These are phyloP conservation scores for Trichoderma arundinaceum DNA, from an alignment of 2,329 filamentous ascomycete genomes.

Conservation along the genomic window DNA sequence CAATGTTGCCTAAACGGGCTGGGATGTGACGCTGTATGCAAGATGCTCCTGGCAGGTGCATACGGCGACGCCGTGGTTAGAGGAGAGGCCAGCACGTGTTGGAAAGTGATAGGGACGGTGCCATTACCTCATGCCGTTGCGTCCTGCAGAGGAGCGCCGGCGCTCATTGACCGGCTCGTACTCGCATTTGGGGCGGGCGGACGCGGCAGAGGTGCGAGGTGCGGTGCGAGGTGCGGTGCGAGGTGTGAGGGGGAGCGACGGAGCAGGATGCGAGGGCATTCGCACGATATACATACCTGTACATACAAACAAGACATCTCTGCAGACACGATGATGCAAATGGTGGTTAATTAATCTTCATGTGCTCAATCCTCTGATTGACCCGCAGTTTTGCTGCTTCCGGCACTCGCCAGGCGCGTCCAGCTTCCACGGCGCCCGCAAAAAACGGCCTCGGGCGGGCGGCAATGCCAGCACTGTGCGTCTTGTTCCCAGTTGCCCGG, in stretches of 20 bases:
- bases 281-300: too few relatives aligned
- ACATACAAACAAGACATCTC: too few relatives aligned
- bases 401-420: conserved; percentile 8
- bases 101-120: conserved; percentile 15
- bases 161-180: conserved; percentile 20
- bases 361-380: too few relatives aligned
- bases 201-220: too few relatives aligned
- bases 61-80: conserved; percentile 29
- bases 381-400: too few relatives aligned
- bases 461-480: conserved; percentile 9
- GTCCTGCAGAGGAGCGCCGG: conserved; percentile 19
- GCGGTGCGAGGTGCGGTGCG: too few relatives aligned
- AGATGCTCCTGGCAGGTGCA: conserved; percentile 31
- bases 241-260: too few relatives aligned
- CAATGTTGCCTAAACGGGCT: conserved; percentile 11
- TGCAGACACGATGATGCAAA: too few relatives aligned
- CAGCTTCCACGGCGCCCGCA: conserved; percentile 4
- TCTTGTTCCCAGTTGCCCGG: conserved; percentile 8
- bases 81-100: conserved; percentile 29
- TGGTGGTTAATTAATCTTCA: too few relatives aligned
- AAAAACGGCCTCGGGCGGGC: conserved; percentile 1
- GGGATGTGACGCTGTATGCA: conserved; percentile 27
- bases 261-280: too few relatives aligned
- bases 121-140: conserved; percentile 1
- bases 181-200: background rate